Conservation (phyloP, 2,329 filamentous ascomycete genomes). For the Ilyonectria robusta region DNA sequence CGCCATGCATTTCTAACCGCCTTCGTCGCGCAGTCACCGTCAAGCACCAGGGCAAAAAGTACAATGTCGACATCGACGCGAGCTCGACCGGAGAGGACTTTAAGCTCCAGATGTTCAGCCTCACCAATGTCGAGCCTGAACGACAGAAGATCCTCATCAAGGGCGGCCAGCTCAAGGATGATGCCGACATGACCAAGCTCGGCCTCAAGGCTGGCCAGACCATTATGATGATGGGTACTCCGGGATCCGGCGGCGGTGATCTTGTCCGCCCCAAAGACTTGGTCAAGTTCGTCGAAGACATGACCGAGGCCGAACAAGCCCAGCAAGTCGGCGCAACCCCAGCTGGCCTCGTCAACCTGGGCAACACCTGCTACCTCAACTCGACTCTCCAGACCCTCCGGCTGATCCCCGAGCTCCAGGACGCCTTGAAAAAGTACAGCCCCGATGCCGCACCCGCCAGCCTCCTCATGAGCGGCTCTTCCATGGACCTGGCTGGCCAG, state of each 20-base stretch:
- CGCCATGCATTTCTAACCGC: constrained; percentile 35
- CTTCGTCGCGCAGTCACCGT: constrained; percentile 77
- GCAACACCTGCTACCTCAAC: constrained; percentile 99
- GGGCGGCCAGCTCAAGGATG: constrained; percentile 95
- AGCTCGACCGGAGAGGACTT: constrained; percentile 89
- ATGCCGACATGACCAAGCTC: constrained; percentile 86
- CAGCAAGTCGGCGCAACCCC: constrained; percentile 87
- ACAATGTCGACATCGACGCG: constrained; percentile 93
- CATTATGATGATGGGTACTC: constrained; percentile 98
- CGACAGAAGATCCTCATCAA: constrained; percentile 97
- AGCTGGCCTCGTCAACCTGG: constrained; percentile 89
- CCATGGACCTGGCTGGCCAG: constrained; percentile 79
- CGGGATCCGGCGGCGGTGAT: constrained; percentile 73
- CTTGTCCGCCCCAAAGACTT: constrained; percentile 83
- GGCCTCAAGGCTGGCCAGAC: constrained; percentile 87
- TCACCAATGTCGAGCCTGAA: constrained; percentile 96
- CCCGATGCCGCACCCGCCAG: constrained; percentile 60
- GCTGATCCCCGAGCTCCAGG: constrained; percentile 90
- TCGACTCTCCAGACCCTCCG: constrained; percentile 94
- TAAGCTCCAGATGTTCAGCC: constrained; percentile 94
- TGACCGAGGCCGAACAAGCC: constrained; percentile 94
- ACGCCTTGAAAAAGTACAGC: constrained; percentile 76
- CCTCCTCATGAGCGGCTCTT: constrained; percentile 52
- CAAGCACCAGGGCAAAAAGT: constrained; percentile 95
- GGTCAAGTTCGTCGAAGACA: constrained; percentile 94